Evolutionary conservation across 352 stramenopile species (phyloP).

Genomic region (Pythium utonaiense): DNA sequence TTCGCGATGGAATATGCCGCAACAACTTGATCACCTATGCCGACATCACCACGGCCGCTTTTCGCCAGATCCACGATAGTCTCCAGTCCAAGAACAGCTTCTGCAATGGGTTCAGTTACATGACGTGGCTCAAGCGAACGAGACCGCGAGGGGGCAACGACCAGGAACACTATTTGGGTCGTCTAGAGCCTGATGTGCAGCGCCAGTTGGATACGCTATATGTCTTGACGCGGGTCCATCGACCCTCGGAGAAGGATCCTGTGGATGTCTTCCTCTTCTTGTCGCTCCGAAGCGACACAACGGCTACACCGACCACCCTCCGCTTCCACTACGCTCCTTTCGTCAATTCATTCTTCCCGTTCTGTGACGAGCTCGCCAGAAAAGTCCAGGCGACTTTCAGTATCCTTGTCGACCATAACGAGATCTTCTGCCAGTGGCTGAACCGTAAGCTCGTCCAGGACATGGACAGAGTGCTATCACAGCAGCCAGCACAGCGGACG

Average conservation of each 20-base stretch:
- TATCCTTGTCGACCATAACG: neutral
- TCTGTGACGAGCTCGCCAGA: neutral
- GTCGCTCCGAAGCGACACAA: neutral
- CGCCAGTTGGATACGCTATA: neutral
- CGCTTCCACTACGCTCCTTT: neutral
- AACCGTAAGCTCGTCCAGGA: neutral
- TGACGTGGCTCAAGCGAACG: slow-evolving; percentile 32
- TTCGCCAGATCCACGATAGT: slow-evolving; percentile 54
- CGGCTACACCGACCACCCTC: neutral
- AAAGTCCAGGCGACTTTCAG: neutral
- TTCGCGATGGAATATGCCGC: slow-evolving; percentile 31
- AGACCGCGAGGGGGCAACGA: neutral
- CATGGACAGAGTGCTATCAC: neutral
- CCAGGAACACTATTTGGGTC: neutral
- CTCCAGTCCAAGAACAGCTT: slow-evolving; percentile 19
- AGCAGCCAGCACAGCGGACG: neutral
- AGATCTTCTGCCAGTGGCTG: slow-evolving; percentile 3
- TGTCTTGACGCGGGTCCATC: neutral
- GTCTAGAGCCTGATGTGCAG: neutral
- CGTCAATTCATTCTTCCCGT: neutral
- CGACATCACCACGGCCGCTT: slow-evolving; percentile 36
- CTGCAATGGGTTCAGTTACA: slow-evolving; percentile 39
- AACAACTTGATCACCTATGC: slow-evolving; percentile 39
- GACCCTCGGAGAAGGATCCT: neutral
- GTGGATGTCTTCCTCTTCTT: neutral